Base-by-base conservation (phyloP, 345 rosid genomes). In the Gossypium thurberi region DNA sequence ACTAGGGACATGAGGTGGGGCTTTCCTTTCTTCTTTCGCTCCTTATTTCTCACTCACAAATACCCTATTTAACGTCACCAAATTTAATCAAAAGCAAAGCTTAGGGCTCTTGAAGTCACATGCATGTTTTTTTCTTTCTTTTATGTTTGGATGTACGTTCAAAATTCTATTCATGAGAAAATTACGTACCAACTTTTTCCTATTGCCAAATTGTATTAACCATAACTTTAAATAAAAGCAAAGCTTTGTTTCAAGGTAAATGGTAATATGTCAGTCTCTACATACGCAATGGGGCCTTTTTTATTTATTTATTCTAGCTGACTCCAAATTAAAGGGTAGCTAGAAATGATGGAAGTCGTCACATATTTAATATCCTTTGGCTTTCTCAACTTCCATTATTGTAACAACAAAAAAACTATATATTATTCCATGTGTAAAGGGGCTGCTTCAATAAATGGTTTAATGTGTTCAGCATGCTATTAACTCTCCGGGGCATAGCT, bases 181-280 rank as follows among this genome's bases (percentile, higher is more conserved):
- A 65, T 44, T 65, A 50, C 58, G 10, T 50, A 0, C 28, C 57
- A 67, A 48, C 57, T 10, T 55, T 67, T 47, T 48, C 50, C 21
- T 21, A 33, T 18, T 48, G 14, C 42, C 23, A 26, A 48, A 25
- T 47, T 50, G 10, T 13, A 68, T 50, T 13, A 43, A 8, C 71
- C 18, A 55, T 55, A 18, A n/a, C 67, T 63, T 63, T 3, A 63
- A 40, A 63, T 9, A 1, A 48, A 68, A 68, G 71, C 52, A 68
- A 68, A 25, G 15, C 1, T 3, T 47, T 13, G 50, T 48, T 26
- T 50, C 40, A 68, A 21, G 61, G 33, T 23, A 57, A 57, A 57
- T 9, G 71, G 71, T 68, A 68, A n/a, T 15, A 26, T 68, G 71
- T 68, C 71, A 68, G 44, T 50, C 58, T 65, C 52, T 44, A 6